Conservation (phyloP, 2,329 filamentous ascomycete genomes). For the Clonostachys byssicola region DNA sequence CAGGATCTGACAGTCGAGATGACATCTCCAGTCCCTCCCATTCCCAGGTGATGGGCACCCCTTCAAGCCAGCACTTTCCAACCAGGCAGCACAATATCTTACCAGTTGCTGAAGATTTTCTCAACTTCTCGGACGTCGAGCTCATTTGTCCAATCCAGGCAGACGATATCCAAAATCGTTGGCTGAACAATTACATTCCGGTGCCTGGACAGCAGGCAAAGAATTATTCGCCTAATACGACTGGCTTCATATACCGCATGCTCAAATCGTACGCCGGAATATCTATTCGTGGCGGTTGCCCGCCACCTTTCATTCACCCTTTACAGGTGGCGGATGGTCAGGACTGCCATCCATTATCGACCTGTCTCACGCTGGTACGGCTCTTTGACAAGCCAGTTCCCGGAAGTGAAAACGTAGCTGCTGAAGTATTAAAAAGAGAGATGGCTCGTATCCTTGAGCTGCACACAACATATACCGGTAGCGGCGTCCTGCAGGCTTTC, state of each 20-base stretch:
- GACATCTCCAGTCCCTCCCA: too few relatives aligned
- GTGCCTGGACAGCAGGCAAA: conserved; percentile 35
- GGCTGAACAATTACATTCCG: conserved; percentile 42
- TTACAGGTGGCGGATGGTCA: conserved; percentile 15
- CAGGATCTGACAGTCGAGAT: too few relatives aligned
- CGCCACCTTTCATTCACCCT: conserved; percentile 38
- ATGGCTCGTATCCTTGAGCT: too few relatives aligned
- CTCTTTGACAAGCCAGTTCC: conserved; percentile 28
- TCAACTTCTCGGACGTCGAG: conserved; percentile 26
- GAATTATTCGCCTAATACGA: conserved; percentile 28
- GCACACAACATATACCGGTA: too few relatives aligned
- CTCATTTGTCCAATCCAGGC: conserved; percentile 40
- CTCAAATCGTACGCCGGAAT: conserved; percentile 37
- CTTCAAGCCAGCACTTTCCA: too few relatives aligned
- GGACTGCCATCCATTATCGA: conserved; percentile 22
- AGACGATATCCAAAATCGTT: conserved; percentile 41
- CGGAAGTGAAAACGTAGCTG: conserved; percentile 24
- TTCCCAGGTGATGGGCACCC: too few relatives aligned
- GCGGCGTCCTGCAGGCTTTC: conserved; percentile 23
- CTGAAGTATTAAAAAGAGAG: conserved; percentile 3
- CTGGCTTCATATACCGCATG: conserved; percentile 30
- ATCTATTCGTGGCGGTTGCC: conserved; percentile 23
- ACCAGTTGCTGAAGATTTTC: neutral
- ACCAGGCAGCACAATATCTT: too few relatives aligned
- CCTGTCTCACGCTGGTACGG: conserved; percentile 33